Conservation (phyloP, 768 basidiomycete species). For the Boletus reticulatus region DNA sequence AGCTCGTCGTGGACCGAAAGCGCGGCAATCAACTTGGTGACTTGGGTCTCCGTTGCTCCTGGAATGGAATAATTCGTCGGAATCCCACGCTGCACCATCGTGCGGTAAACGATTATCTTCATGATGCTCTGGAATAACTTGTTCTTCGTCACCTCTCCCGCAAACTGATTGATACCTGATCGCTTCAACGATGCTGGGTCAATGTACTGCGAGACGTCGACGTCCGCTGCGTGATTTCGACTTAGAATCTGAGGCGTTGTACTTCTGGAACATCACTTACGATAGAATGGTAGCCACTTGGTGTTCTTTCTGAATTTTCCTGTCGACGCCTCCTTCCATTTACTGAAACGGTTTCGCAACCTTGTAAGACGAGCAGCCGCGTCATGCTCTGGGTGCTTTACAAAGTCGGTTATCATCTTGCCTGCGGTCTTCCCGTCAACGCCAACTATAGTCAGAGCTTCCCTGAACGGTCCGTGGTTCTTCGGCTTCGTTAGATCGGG, state of each 20-base stretch:
- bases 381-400: fast-evolving
- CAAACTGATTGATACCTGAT: not conserved
- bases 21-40: not conserved
- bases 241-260: not conserved
- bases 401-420: not conserved
- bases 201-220: not conserved
- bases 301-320: no score
- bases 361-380: not conserved
- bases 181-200: not conserved
- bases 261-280: no score
- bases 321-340: not conserved
- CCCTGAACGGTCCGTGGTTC: not conserved
- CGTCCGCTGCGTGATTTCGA: not conserved
- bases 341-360: not conserved
- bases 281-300: no score
- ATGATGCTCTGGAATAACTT: not conserved
- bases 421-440: not conserved
- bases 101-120: not conserved
- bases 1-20: not conserved
- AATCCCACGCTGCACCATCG: not conserved
- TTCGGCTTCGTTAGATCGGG: not conserved
- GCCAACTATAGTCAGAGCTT: not conserved
- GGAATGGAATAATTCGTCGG: not conserved
- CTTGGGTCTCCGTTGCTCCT: not conserved
- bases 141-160: not conserved